Conservation (phyloP, 495 filamentous ascomycete species). For the Neurospora sp. region DNA sequence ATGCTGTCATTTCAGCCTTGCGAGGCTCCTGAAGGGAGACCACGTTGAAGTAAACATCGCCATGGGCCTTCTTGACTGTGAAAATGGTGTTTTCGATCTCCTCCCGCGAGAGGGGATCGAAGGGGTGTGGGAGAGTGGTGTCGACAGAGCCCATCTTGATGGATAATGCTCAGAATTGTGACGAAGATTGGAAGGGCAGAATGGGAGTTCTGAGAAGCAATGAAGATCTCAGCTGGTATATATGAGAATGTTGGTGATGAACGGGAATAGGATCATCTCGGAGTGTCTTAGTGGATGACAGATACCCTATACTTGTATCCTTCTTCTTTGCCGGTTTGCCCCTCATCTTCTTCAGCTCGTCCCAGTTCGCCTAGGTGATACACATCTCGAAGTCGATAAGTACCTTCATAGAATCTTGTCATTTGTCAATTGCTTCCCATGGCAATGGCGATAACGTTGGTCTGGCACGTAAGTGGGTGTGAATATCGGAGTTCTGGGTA, state of each 20-base stretch:
- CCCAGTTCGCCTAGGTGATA: background rate
- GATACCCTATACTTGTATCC: background rate
- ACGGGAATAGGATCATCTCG: background rate
- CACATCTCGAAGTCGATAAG: background rate
- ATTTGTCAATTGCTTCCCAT: background rate
- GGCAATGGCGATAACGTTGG: background rate
- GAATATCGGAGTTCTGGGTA: background rate
- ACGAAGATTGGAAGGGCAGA: background rate
- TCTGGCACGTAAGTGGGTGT: background rate
- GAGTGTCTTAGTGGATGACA: background rate
- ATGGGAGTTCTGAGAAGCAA: background rate
- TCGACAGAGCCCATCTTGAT: slow-evolving; percentile 15
- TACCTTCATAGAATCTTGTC: background rate
- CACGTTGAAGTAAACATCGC: slow-evolving; percentile 72
- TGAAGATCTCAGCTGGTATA: background rate
- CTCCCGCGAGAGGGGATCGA: slow-evolving; percentile 66
- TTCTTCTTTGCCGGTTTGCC: background rate
- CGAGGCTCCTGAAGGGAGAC: slow-evolving; percentile 80
- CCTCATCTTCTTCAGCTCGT: background rate
- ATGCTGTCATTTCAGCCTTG: slow-evolving; percentile 78
- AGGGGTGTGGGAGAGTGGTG: slow-evolving; percentile 48
- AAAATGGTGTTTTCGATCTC: slow-evolving; percentile 72
- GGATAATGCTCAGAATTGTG: background rate
- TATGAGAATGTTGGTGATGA: background rate
- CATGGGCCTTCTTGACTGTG: slow-evolving; percentile 61